phyloP scores from a whole-genome alignment of 2,329 filamentous ascomycete species.

The Calonectria pteridis region DNA sequence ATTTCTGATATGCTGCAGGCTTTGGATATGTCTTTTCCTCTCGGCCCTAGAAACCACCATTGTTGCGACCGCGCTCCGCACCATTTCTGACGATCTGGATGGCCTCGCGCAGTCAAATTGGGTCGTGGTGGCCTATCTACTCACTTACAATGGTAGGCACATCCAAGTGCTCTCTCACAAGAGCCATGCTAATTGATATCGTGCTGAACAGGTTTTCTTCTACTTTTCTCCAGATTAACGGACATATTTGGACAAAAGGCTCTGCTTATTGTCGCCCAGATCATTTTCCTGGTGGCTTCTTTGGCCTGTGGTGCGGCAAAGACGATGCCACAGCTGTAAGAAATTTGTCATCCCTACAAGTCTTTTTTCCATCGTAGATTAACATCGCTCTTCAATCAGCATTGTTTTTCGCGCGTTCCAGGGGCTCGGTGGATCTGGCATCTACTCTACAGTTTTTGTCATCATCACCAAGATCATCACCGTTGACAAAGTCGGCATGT shows the following conservation, averaged over 20 bases:
- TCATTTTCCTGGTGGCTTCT: neutral
- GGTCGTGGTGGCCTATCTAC: neutral
- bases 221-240: neutral
- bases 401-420: conserved; percentile 7
- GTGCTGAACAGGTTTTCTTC: neutral
- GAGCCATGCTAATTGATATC: neutral
- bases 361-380: no score
- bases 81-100: neutral
- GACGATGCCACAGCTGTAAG: neutral
- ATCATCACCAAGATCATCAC: conserved; percentile 12
- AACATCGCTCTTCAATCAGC: neutral
- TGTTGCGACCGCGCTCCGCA: neutral
- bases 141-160: neutral
- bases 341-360: no score
- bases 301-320: neutral
- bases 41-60: neutral
- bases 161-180: neutral
- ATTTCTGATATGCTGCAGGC: neutral
- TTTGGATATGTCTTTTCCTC: neutral
- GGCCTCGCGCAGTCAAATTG: neutral
- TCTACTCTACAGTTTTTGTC: conserved; percentile 9
- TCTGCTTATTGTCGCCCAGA: neutral
- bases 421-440: conserved; percentile 11
- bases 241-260: neutral
- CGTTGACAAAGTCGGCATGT: conserved; percentile 8